These are phyloP conservation scores for Inga leiocalycina DNA, from an alignment of 306 rosid species.

Conservation along the genomic window DNA sequence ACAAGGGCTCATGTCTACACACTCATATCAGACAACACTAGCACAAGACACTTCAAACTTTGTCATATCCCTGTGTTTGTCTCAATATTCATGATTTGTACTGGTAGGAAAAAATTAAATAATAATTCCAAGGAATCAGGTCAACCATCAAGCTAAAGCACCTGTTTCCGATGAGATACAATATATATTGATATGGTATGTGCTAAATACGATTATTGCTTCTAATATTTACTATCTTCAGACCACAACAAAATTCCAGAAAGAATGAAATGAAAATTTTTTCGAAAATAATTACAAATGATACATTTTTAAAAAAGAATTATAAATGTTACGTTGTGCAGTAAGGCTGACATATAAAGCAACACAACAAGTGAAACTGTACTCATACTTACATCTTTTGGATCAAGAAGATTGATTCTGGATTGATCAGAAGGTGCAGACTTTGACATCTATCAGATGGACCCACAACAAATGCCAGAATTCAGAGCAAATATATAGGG, in stretches of 20 bases:
- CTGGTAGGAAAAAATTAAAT: neutral
- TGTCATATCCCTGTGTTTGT: neutral
- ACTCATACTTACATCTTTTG: constrained; percentile 77
- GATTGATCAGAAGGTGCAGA: constrained; percentile 97
- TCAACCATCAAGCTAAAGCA: neutral
- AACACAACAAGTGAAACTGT: constrained; percentile 18
- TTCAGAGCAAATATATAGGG: constrained; percentile 27
- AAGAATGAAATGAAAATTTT: constrained; percentile 4
- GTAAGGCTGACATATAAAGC: neutral
- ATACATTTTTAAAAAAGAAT: constrained; percentile 8
- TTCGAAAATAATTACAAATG: constrained; percentile 1
- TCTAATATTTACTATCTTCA: constrained; percentile 22
- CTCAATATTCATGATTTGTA: neutral
- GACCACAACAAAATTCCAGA: constrained; percentile 15
- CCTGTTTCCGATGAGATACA: neutral
- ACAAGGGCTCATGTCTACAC: neutral
- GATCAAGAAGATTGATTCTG: constrained; percentile 90
- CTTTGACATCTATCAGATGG: constrained; percentile 86
- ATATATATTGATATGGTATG: constrained; percentile 14
- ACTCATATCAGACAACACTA: no score
- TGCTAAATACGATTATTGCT: constrained; percentile 8
- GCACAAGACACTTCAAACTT: no score
- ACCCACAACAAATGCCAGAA: constrained; percentile 36
- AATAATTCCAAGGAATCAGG: neutral
- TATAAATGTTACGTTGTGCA: neutral